A percentile compares a stretch with the other conserved stretches of the same genome.
Conservation (phyloP, 2,329 filamentous ascomycete genomes). For the Fusarium continuum region DNA sequence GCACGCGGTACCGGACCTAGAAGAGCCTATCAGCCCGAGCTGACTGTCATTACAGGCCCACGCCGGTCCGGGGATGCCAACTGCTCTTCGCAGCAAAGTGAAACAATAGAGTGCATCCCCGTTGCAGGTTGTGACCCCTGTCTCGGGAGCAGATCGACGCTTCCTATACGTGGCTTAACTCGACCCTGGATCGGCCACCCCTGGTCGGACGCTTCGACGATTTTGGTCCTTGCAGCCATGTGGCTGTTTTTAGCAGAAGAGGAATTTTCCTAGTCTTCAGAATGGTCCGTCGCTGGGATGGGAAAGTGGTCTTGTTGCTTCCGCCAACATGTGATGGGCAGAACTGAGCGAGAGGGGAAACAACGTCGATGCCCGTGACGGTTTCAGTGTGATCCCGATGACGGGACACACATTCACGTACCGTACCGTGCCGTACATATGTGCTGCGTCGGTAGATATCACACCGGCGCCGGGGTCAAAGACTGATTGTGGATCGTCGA, state of each 20-base stretch:
- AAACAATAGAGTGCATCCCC: constrained; percentile 20
- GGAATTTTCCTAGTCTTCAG: too few relatives aligned
- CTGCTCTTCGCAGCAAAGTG: constrained; percentile 4
- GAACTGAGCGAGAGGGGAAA: neutral
- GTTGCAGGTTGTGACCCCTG: constrained; percentile 17
- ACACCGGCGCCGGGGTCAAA: neutral
- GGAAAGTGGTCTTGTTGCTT: neutral
- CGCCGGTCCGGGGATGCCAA: neutral
- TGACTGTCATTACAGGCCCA: neutral
- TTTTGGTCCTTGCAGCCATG: constrained; percentile 33
- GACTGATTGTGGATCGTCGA: constrained; percentile 4
- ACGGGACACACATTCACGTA: too few relatives aligned
- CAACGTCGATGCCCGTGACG: neutral
- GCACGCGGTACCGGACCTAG: neutral
- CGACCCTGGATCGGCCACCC: constrained; percentile 4
- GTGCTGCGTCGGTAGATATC: constrained; percentile 6
- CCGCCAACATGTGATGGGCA: neutral
- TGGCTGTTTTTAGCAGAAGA: constrained; percentile 18
- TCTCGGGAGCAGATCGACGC: neutral
- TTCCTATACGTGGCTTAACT: constrained; percentile 42
- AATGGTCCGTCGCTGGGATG: neutral
- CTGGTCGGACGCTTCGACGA: constrained; percentile 5
- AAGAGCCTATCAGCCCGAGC: constrained; percentile 6
- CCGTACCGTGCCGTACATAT: neutral
- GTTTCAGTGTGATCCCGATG: constrained; percentile 3